A percentile compares a stretch with the other conserved stretches of the same genome.
phyloP scores from a whole-genome alignment of 768 basidiomycete species.

The Porphyrellus cyaneotinctus region DNA sequence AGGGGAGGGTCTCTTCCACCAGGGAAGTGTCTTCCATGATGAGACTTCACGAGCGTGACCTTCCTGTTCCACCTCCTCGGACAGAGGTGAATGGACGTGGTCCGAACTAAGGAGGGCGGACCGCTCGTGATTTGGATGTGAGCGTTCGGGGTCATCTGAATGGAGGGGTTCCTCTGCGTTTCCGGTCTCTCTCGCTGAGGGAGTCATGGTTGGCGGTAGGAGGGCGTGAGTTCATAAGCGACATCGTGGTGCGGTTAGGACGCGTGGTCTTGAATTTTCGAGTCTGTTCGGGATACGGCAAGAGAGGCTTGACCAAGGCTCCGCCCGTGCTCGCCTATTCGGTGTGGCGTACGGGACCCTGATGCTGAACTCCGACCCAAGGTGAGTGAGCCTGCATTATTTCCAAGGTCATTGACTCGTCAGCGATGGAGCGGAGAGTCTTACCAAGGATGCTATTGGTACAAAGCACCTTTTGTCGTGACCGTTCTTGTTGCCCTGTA shows the following conservation, averaged over 20 bases:
- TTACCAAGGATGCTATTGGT: slow-evolving; percentile 73
- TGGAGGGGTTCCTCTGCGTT: slow-evolving; percentile 32
- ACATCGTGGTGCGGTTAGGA: too few relatives aligned
- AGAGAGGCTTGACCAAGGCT: too few relatives aligned
- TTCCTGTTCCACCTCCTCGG: slow-evolving; percentile 25
- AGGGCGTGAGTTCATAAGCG: neutral
- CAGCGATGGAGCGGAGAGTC: slow-evolving; percentile 72
- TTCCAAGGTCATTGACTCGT: slow-evolving; percentile 78
- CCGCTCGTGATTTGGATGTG: slow-evolving; percentile 38
- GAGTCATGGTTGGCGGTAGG: slow-evolving; percentile 13
- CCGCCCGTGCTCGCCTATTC: too few relatives aligned
- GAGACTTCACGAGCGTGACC: slow-evolving; percentile 27
- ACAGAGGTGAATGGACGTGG: slow-evolving; percentile 5
- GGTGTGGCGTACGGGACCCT: too few relatives aligned
- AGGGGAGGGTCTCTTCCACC: slow-evolving; percentile 75
- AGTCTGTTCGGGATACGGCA: too few relatives aligned
- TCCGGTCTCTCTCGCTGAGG: neutral
- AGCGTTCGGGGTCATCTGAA: slow-evolving; percentile 42
- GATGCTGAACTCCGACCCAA: too few relatives aligned
- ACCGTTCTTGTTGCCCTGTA: neutral
- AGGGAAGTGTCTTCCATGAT: slow-evolving; percentile 42
- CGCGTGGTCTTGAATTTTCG: too few relatives aligned
- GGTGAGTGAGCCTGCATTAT: too few relatives aligned
- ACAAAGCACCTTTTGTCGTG: slow-evolving; percentile 41
- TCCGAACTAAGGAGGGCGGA: slow-evolving; percentile 29